Percentiles rank a stretch among this genome's conserved stretches.
phyloP scores from a whole-genome alignment of 306 rosid genomes.

The Datisca glomerata region DNA sequence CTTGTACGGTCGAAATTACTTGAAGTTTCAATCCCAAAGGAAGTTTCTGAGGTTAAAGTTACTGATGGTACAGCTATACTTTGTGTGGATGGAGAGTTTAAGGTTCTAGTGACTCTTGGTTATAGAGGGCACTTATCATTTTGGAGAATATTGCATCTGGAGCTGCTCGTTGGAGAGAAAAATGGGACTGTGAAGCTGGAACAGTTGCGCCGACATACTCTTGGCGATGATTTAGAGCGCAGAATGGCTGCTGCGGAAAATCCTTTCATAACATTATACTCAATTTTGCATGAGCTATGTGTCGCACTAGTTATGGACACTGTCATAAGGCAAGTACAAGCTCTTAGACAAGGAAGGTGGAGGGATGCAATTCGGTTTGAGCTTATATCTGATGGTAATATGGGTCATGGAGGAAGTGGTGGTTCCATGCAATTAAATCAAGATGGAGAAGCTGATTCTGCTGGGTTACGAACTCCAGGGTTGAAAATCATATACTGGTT shows the following conservation, averaged over 20 bases:
- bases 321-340: constrained; percentile 76
- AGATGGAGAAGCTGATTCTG: constrained; percentile 75
- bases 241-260: constrained; percentile 90
- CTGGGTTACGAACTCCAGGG: constrained; percentile 81
- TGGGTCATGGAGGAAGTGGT: constrained; percentile 51
- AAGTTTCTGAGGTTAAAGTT: constrained; percentile 61
- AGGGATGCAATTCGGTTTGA: constrained; percentile 93
- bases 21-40: constrained; percentile 69
- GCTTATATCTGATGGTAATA: constrained; percentile 57
- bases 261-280: constrained; percentile 65
- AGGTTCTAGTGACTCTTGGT: constrained; percentile 86
- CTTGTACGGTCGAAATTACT: constrained; percentile 88
- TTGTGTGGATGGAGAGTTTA: constrained; percentile 79
- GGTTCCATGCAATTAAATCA: constrained; percentile 51
- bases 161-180: constrained; percentile 92
- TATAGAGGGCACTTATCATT: constrained; percentile 85
- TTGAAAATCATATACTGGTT: constrained; percentile 84
- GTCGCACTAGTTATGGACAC: constrained; percentile 92
- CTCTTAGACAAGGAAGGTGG: constrained; percentile 94
- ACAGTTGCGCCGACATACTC: constrained; percentile 40
- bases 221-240: constrained; percentile 95
- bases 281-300: constrained; percentile 84
- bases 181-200: constrained; percentile 60
- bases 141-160: constrained; percentile 98
- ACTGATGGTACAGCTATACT: constrained; percentile 72